Percentiles rank a stretch among this genome's conserved stretches.
phyloP scores from a whole-genome alignment of 352 stramenopile genomes.

The Thalassiosira livingstoniorum region DNA sequence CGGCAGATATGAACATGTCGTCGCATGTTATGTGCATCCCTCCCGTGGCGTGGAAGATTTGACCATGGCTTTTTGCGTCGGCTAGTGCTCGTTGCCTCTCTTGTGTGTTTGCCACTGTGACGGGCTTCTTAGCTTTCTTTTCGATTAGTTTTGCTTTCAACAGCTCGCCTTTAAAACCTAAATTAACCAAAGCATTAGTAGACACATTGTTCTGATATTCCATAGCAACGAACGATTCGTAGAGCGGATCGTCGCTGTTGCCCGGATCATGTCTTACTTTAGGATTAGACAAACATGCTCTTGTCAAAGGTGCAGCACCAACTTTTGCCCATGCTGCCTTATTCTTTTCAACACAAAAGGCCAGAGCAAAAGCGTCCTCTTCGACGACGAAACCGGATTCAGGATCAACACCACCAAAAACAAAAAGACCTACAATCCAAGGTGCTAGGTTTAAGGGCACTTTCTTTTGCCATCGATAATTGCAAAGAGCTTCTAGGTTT shows the following conservation, averaged over 20 bases:
- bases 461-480: background rate
- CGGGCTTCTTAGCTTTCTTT: too few species aligned
- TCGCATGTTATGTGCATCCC: too few species aligned
- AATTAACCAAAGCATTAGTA: too few species aligned
- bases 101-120: too few species aligned
- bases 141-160: too few species aligned
- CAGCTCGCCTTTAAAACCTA: too few species aligned
- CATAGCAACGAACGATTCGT: too few species aligned
- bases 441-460: slow-evolving; percentile 1
- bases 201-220: too few species aligned
- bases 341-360: slow-evolving; percentile 4
- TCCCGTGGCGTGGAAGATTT: too few species aligned
- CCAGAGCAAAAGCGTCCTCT: slow-evolving; percentile 24
- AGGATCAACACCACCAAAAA: slow-evolving; percentile 36
- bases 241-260: slow-evolving; percentile 27
- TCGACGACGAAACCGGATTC: background rate
- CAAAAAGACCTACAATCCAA: slow-evolving; percentile 36
- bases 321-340: slow-evolving; percentile 23
- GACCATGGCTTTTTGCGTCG: too few species aligned
- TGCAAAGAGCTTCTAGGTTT: slow-evolving; percentile 4
- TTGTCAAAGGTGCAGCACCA: slow-evolving; percentile 26
- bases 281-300: background rate
- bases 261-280: slow-evolving; percentile 15
- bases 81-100: too few species aligned
- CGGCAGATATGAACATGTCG: too few species aligned